Evolutionary conservation across 768 basidiomycete genomes (phyloP), one percentile per base, ranked within the genome.

Genomic region (Xerocomellus dryophilus): DNA sequence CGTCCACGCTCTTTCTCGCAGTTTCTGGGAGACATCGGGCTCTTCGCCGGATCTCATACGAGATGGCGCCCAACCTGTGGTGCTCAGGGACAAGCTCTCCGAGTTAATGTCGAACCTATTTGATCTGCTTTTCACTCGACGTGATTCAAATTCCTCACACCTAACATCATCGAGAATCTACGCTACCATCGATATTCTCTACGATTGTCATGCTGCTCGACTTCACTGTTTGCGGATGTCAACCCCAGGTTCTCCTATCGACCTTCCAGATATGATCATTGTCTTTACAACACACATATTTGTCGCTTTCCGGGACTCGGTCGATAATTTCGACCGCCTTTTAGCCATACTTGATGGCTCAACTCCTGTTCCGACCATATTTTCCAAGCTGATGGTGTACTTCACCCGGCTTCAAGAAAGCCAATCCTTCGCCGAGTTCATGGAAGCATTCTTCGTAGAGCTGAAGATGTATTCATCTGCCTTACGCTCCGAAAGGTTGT

Each of bases 401-500:
- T 59, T 62, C 52, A 59, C 60, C 45, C 58, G 51, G 8, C 50
- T 12, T 36, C 53, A 53, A 48, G 57, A 48, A n/a, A 41, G 27
- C 52, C 48, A 54, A 43, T 23, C 43, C 18, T 57, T 56, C 1
- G 46, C 17, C 6, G 51, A 60, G 50, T 51, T 58, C 56, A 38
- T 65, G 3, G 63, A 70, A 25, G 39, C 44, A 0, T 70, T 75
- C 45, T 44, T 71, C 27, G 47, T 60, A 2, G 43, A 62, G 59
- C 65, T 53, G 39, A 56, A 58, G n/a, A 51, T 45, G 23, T 68
- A 66, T 32, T 72, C 71, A 1, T 56, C 50, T 3, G 50, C 62
- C 11, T 63, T 84, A 15, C 64, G 67, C 18, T 63, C 62, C 0
- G 68, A 72, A 39, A 64, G 64, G 18, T 61, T 82, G 15, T 69